Percentiles rank a stretch among this genome's conserved stretches.
Conservation (phyloP, 352 stramenopile species). For the Pythium periplocum region DNA sequence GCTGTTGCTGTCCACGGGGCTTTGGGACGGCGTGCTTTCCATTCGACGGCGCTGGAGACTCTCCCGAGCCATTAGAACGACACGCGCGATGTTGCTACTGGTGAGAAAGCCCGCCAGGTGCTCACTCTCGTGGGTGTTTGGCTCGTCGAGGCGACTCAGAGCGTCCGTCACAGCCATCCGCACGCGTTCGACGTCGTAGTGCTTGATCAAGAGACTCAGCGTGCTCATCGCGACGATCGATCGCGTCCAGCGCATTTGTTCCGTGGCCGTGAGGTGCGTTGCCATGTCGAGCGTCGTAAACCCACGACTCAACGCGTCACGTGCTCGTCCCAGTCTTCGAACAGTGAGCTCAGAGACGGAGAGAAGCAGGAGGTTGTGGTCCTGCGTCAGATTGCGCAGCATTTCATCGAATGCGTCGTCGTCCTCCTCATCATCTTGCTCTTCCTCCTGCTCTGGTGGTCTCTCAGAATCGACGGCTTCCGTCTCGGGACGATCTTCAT, state of each 20-base stretch:
- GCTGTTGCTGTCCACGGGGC: conserved; percentile 4
- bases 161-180: conserved; percentile 17
- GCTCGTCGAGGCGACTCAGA: conserved; percentile 17
- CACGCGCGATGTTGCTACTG: conserved; percentile 30
- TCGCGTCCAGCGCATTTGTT: conserved; percentile 23
- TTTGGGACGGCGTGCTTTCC: background rate
- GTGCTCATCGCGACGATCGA: conserved; percentile 38
- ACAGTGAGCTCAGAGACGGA: conserved; percentile 19
- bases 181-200: conserved; percentile 23
- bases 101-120: conserved; percentile 23
- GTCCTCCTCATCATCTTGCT: conserved; percentile 8
- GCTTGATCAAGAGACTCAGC: conserved; percentile 28
- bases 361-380: conserved; percentile 25
- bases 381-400: conserved; percentile 25
- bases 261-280: background rate
- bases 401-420: conserved; percentile 28
- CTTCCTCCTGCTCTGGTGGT: background rate
- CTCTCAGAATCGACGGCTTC: too few species aligned
- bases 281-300: background rate
- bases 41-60: conserved; percentile 7
- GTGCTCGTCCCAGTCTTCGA: conserved; percentile 25
- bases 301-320: conserved; percentile 15
- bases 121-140: conserved; percentile 14
- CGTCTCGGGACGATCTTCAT: conserved; percentile 1
- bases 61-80: conserved; percentile 25